phyloP scores from a whole-genome alignment of 2,329 filamentous ascomycete species.

The Verticillium isaacii region DNA sequence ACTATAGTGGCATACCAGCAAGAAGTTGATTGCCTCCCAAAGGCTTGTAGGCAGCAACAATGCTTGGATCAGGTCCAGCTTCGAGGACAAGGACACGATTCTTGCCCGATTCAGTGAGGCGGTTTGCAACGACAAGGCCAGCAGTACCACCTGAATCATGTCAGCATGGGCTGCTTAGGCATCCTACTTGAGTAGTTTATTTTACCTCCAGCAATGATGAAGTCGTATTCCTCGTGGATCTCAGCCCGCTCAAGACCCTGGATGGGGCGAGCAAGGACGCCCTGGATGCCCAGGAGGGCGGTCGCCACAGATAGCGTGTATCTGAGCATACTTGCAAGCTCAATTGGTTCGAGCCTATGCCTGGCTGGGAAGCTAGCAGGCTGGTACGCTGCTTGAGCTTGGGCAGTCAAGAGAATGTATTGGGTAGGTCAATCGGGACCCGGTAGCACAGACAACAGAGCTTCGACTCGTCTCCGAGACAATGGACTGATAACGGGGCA shows the following conservation, averaged over 20 bases:
- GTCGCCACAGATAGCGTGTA: neutral
- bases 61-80: conserved; percentile 16
- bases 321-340: neutral
- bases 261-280: conserved; percentile 6
- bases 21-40: conserved; percentile 20
- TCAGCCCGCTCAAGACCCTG: conserved; percentile 10
- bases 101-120: conserved; percentile 16
- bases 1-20: conserved; percentile 3
- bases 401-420: neutral
- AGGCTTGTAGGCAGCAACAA: conserved; percentile 17
- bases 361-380: neutral
- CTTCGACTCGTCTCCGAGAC: neutral
- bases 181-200: neutral
- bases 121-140: conserved; percentile 19
- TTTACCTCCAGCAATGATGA: conserved; percentile 15
- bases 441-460: neutral
- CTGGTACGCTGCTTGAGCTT: neutral
- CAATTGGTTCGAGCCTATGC: neutral
- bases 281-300: conserved; percentile 4
- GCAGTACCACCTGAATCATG: conserved; percentile 15
- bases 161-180: neutral
- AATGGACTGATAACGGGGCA: neutral
- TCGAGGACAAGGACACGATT: conserved; percentile 19
- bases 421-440: neutral
- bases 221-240: conserved; percentile 14